These are phyloP conservation scores for Xerocomellus amylosporus DNA, from an alignment of 768 basidiomycete genomes.

Conservation along the genomic window DNA sequence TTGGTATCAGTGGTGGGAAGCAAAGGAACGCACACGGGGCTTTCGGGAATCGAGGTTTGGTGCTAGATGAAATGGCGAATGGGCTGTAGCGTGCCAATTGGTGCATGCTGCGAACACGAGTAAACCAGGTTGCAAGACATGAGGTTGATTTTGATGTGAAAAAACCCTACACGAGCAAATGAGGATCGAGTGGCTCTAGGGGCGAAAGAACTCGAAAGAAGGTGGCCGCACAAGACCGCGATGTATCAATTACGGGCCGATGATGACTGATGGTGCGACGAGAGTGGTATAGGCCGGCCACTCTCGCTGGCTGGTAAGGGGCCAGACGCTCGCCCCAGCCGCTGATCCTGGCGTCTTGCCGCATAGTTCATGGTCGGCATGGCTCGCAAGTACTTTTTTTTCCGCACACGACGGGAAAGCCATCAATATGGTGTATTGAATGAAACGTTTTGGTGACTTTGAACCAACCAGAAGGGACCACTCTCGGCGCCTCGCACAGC, in stretches of 20 bases:
- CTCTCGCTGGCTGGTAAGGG: not conserved
- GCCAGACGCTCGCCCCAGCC: slow-evolving; percentile 8
- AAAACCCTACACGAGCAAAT: slow-evolving; percentile 34
- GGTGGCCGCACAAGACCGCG: slow-evolving; percentile 19
- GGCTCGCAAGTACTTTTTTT: not conserved
- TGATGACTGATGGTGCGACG: not conserved
- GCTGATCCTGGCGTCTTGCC: slow-evolving; percentile 13
- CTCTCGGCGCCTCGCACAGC: not conserved
- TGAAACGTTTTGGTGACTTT: slow-evolving; percentile 8
- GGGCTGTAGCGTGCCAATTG: slow-evolving; percentile 27
- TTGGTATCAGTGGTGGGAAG: slow-evolving; percentile 29
- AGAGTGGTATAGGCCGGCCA: not conserved
- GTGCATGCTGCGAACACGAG: slow-evolving; percentile 36
- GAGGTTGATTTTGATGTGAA: slow-evolving; percentile 37
- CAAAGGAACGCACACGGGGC: slow-evolving; percentile 24
- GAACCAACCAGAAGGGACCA: not conserved
- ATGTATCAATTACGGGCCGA: slow-evolving; percentile 16
- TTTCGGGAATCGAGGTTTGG: slow-evolving; percentile 25
- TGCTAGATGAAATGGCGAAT: slow-evolving; percentile 28
- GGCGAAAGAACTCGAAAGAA: slow-evolving; percentile 26
- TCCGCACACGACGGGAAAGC: slow-evolving; percentile 6
- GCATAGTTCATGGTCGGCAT: slow-evolving; percentile 6
- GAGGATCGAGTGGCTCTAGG: slow-evolving; percentile 38
- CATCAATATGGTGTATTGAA: slow-evolving; percentile 7
- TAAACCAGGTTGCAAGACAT: slow-evolving; percentile 37